Evolutionary conservation across 371 early-diverging fungal species (phyloP).

Genomic region (Vairimorpha necatrix): DNA sequence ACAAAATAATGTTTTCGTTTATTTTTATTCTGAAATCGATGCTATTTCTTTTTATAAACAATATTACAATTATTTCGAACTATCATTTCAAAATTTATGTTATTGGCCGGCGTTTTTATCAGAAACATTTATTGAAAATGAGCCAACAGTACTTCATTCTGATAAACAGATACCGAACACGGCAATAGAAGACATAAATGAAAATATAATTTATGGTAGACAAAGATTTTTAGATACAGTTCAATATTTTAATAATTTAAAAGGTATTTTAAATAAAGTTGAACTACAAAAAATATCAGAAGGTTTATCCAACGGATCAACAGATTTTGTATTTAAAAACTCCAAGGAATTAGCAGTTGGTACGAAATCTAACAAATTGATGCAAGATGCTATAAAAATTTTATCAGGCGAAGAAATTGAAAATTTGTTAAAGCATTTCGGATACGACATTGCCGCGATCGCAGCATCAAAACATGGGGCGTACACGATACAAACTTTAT

Average conservation of each 20-base stretch:
- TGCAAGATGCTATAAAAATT: constrained; percentile 57
- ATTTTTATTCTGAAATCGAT: constrained; percentile 40
- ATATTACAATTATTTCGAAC: constrained; percentile 22
- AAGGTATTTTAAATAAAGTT: constrained; percentile 33
- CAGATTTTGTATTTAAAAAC: constrained; percentile 34
- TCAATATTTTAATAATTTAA: constrained; percentile 47
- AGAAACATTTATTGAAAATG: background rate
- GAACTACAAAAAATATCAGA: constrained; percentile 40
- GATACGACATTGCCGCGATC: constrained; percentile 58
- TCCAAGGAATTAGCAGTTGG: constrained; percentile 62
- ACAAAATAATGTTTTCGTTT: constrained; percentile 16
- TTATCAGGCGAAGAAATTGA: constrained; percentile 49
- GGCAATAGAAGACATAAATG: background rate
- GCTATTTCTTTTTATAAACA: constrained; percentile 54
- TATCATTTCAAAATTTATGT: constrained; percentile 30
- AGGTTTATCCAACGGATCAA: constrained; percentile 7
- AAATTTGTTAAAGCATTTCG: constrained; percentile 37
- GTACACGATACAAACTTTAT: constrained; percentile 62
- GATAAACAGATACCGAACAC: background rate
- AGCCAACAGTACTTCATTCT: background rate
- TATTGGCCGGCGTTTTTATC: background rate
- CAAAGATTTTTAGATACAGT: constrained; percentile 29
- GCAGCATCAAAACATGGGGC: constrained; percentile 65
- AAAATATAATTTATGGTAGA: background rate
- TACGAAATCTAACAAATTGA: constrained; percentile 55